Evolutionary conservation across 169 alveolate genomes (phyloP).

Genomic region (Plasmodium coatneyi): DNA sequence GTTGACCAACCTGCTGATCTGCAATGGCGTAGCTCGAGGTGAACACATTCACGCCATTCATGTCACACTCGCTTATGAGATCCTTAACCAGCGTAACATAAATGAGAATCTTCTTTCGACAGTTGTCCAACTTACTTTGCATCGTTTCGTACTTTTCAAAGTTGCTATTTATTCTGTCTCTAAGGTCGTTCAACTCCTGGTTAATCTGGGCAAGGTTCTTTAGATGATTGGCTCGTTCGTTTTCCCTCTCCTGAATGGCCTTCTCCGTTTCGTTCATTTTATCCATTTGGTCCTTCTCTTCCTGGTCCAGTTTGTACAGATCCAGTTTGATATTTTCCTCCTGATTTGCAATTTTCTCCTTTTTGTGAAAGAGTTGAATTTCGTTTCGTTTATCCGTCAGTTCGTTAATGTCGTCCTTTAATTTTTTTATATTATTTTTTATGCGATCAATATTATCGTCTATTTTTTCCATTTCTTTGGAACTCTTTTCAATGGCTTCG

Average conservation of each 20-base stretch:
- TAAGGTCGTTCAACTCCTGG: conserved; percentile 30
- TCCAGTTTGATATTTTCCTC: conserved; percentile 15
- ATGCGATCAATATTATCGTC: conserved; percentile 41
- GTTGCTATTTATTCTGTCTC: conserved; percentile 21
- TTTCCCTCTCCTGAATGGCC: not conserved
- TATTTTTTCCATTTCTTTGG: conserved; percentile 20
- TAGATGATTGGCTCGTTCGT: not conserved
- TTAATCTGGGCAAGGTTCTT: conserved; percentile 16
- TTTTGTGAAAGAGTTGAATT: not conserved
- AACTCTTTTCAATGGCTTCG: conserved; percentile 23
- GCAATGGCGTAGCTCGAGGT: not conserved
- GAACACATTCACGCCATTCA: conserved; percentile 40
- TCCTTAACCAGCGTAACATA: conserved; percentile 32
- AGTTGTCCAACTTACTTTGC: conserved; percentile 28
- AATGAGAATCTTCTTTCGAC: conserved; percentile 18
- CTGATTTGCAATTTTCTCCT: not conserved
- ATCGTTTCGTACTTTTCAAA: conserved; percentile 47
- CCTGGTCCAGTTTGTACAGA: not conserved
- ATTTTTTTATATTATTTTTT: conserved; percentile 49
- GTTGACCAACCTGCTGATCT: not conserved
- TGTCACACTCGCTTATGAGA: conserved; percentile 48
- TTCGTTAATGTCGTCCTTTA: conserved; percentile 61
- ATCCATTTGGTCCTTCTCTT: not conserved
- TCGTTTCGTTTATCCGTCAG: conserved; percentile 46
- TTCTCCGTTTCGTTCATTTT: conserved; percentile 1